Conservation (phyloP, 768 basidiomycete genomes). For the Serendipita sp. region DNA sequence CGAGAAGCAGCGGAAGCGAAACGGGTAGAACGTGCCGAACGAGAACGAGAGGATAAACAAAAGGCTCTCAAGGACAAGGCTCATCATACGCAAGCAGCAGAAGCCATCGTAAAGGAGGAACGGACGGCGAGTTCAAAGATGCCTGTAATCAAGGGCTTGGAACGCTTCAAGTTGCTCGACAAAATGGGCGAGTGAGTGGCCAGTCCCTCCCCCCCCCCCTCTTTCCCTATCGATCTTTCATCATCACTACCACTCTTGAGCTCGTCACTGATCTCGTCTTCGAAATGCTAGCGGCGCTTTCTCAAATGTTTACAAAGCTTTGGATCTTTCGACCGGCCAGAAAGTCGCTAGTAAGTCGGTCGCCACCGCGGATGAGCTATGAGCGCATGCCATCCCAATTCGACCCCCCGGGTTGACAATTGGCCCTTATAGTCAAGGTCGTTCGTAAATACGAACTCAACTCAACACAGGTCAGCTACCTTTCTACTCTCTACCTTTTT, state of each 20-base stretch:
- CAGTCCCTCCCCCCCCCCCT: background rate
- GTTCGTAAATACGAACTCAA: conserved; percentile 89
- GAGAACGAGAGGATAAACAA: conserved; percentile 8
- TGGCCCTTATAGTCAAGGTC: conserved; percentile 52
- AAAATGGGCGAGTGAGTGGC: conserved; percentile 86
- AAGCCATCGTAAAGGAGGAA: conserved; percentile 61
- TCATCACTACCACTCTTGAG: background rate
- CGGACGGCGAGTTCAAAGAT: conserved; percentile 55
- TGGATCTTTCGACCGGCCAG: conserved; percentile 54
- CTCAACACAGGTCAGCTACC: conserved; percentile 64
- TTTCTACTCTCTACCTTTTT: conserved; percentile 4
- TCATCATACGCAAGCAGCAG: conserved; percentile 26
- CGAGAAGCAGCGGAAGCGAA: conserved; percentile 20
- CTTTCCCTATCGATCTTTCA: conserved; percentile 2
- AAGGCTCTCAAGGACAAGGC: conserved; percentile 8
- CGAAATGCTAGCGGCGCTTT: conserved; percentile 61
- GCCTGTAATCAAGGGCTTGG: conserved; percentile 75
- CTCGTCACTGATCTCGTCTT: conserved; percentile 8
- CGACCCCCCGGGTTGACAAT: no score
- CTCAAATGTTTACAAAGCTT: conserved; percentile 93
- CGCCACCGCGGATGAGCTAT: conserved; percentile 8
- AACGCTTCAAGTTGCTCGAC: conserved; percentile 54
- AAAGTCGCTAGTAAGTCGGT: conserved; percentile 60
- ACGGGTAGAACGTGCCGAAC: conserved; percentile 11
- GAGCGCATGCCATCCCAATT: conserved; percentile 10